Evolutionary conservation across 805 yeast genomes (phyloP).

Genomic region (Lipomyces starkeyi): DNA sequence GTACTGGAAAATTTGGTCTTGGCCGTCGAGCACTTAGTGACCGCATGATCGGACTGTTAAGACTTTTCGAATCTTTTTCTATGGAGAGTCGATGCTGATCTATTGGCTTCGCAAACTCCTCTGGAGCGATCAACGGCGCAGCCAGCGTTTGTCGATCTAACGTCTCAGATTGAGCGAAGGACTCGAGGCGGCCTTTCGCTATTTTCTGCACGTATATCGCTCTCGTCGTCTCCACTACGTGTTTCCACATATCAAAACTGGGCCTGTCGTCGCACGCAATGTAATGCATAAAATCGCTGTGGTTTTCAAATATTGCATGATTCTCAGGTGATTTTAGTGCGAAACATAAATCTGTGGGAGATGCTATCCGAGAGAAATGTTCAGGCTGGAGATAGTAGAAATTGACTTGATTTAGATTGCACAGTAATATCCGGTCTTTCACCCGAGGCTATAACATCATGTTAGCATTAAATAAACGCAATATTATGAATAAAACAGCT

Average conservation of each 20-base stretch:
- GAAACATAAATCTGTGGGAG: constrained; percentile 21
- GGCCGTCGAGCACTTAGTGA: constrained; percentile 6
- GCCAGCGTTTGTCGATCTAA: background rate
- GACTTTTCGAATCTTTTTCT: constrained; percentile 21
- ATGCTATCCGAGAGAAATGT: background rate
- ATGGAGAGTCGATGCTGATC: constrained; percentile 14
- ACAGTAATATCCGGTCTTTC: constrained; percentile 20
- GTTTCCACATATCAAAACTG: constrained; percentile 28
- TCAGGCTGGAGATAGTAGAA: constrained; percentile 9
- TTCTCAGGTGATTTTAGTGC: constrained; percentile 20
- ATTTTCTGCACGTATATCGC: constrained; percentile 16
- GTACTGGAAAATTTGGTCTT: background rate
- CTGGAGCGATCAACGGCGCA: constrained; percentile 20
- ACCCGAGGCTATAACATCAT: constrained; percentile 13
- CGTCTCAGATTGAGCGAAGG: constrained; percentile 1
- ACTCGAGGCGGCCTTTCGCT: constrained; percentile 11
- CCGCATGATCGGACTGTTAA: constrained; percentile 19
- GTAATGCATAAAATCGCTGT: constrained; percentile 19
- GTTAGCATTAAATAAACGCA: background rate
- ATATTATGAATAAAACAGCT: background rate
- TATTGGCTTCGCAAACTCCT: constrained; percentile 16
- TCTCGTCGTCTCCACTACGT: constrained; percentile 12
- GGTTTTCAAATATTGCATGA: constrained; percentile 25
- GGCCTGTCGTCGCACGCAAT: constrained; percentile 24
- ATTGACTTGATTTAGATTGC: constrained; percentile 18